Evolutionary conservation across 306 rosid species (phyloP), one percentile per base, ranked within the genome.

Genomic region (Sindora glabra): DNA sequence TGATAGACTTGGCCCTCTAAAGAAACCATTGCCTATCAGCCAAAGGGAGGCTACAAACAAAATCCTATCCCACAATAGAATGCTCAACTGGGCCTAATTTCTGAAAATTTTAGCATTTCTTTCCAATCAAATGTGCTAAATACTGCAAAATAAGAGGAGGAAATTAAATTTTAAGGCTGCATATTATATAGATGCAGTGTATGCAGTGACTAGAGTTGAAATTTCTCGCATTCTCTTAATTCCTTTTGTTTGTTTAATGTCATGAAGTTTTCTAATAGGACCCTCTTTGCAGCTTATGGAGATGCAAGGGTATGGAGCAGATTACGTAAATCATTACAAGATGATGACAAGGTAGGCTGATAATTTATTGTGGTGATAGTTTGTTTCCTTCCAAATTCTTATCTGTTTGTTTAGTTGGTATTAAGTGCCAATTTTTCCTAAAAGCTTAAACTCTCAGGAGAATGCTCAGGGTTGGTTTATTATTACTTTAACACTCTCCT

Each of bases 271-370:
- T 37, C 73, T 75, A 66, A 62, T 51, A 52, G 62, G 53, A 39
- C 34, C 18, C 21, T 58, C 19, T 63, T 10, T 70, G 68, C 92
- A 92, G 96, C 94, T 92, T 64, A 92, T 92, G 95, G 87, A 81
- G 79, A 77, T 92, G 56, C 77, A 94, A 37, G 99, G 99, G 46
- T 92, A 80, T 61, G 95, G 87, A 65, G 82, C 80, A 62, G 99
- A 88, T 76, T 92, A 92, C 72, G 79, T 89, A 34, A 82, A 75
- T 56, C 94, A 94, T 53, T 92, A 92, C 75, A 81, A 73, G 77
- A 92, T 92, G 99, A 92, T 92, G 95, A 92, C 99, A 8, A 76
- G 83, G 96, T 86, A 22, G 69, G 82, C 38, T 19, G 47, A 22
- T 46, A 19, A 24, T 65, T 30, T 15, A 52, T 38, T 33, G 22